Percentiles rank a stretch among this genome's conserved stretches.
These are phyloP conservation scores for Eremochloa ophiuroides DNA, from an alignment of 176 grass and related monocot genomes.

Conservation along the genomic window DNA sequence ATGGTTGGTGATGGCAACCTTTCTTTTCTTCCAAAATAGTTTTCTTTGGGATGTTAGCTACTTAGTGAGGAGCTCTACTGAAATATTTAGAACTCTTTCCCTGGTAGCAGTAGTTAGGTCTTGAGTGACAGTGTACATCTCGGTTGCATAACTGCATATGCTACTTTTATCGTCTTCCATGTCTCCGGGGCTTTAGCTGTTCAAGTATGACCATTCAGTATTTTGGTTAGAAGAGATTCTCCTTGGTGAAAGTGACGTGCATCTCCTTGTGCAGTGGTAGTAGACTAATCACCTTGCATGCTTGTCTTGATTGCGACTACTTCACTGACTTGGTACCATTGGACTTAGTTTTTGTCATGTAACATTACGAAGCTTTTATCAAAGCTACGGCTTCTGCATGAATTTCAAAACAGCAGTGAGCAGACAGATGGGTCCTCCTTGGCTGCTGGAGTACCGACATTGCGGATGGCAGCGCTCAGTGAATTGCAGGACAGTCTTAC, in stretches of 20 bases:
- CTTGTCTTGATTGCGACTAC: conserved; percentile 19
- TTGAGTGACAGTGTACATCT: background rate
- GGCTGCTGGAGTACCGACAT: background rate
- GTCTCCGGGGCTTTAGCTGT: background rate
- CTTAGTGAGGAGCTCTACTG: background rate
- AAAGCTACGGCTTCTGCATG: conserved; percentile 44
- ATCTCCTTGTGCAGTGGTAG: conserved; percentile 20
- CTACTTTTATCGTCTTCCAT: conserved; percentile 17
- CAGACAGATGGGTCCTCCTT: conserved; percentile 6
- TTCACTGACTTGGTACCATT: conserved; percentile 44
- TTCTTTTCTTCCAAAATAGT: background rate
- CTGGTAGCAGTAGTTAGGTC: background rate
- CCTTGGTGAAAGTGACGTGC: conserved; percentile 34
- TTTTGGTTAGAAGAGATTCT: conserved; percentile 28
- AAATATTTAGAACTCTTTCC: background rate
- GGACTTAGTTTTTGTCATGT: conserved; percentile 49
- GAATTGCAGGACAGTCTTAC: conserved; percentile 18
- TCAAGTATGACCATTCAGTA: background rate
- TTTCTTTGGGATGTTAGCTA: background rate
- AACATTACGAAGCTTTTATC: conserved; percentile 46
- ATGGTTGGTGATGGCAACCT: background rate
- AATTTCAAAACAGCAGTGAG: conserved; percentile 29
- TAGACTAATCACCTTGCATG: conserved; percentile 29
- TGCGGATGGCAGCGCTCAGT: conserved; percentile 31
- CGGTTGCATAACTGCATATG: conserved; percentile 1